Conservation (phyloP, 768 basidiomycete species). For the Lentinula lateritia region DNA sequence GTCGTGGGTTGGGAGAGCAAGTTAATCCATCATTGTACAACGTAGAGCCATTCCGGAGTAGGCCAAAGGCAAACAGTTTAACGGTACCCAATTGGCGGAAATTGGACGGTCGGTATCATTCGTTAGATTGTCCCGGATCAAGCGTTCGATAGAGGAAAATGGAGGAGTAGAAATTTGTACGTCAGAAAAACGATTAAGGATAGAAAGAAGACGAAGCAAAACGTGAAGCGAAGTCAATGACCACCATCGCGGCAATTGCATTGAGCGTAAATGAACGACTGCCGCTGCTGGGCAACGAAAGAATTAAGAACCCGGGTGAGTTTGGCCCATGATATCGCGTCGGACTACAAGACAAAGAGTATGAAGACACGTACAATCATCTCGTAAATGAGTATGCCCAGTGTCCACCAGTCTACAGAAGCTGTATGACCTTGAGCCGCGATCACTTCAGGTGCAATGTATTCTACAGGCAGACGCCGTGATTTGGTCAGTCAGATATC, state of each 20-base stretch:
- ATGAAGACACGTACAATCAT: constrained; percentile 79
- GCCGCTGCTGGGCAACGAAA: background rate
- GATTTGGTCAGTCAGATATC: constrained; percentile 19
- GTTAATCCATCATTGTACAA: background rate
- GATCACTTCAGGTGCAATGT: constrained; percentile 99
- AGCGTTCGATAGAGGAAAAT: background rate
- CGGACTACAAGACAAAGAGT: background rate
- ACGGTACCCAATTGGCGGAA: constrained; percentile 4
- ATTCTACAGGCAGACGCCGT: constrained; percentile 53
- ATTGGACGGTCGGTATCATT: background rate
- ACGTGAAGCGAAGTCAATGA: background rate
- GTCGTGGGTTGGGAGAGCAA: background rate
- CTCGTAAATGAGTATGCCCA: constrained; percentile 97
- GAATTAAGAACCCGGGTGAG: constrained; percentile 21
- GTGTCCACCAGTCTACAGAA: constrained; percentile 99
- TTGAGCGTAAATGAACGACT: background rate
- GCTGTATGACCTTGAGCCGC: constrained; percentile 94
- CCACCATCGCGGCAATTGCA: background rate
- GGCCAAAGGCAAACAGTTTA: background rate
- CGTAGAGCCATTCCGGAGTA: background rate
- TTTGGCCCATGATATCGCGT: background rate
- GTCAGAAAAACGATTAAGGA: background rate
- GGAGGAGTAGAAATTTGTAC: constrained; percentile 3
- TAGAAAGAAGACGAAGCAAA: background rate
- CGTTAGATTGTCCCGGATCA: background rate